Evolutionary conservation across 768 basidiomycete species (phyloP), one percentile per base, ranked within the genome.

Genomic region (Sarcodon sp.): DNA sequence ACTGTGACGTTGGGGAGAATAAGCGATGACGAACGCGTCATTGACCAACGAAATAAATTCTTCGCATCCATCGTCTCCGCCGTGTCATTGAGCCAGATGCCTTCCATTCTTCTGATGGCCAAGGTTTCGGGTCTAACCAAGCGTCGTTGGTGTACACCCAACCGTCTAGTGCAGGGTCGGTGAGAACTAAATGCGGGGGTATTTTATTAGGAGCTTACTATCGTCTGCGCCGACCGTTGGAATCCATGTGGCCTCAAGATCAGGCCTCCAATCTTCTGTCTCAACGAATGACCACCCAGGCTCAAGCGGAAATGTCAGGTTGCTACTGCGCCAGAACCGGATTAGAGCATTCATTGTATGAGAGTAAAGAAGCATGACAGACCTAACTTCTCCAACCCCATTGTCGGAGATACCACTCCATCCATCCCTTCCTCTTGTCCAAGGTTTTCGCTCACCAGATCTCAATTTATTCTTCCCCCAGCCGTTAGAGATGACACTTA

Each of bases 111-210:
- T 62, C 64, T 67, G 67, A 36, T 62, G 69, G 58, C 60, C 53
- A 52, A 58, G 63, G 35, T 59, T 63, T 48, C 9, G 77, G 67
- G 48, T 79, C 69, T 4, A 76, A 64, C 88, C 87, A 90, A 0
- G 71, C 65, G 50, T 87, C 86, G 52, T 86, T 83, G 7, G 81
- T 81, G 56, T 89, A 89, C 11, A 84, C 76, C 86, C 88, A 90
- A 3, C 85, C 87, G 55, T 77, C 84, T 80, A 33, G 6, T 35
- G 15, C 32, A 50, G 16, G 31, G 27, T 33, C 32, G 18, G 21
- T 31, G 18, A 31, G 41, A 33, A 59, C 60, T 60, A 44, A 15
- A 9, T 51, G 33, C 5, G 37, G 10, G 32, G 9, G 35, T 13
- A 9, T 4, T 1, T 34, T 10, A 27, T 27, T 36, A 16, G 18